A percentile compares a stretch with the other conserved stretches of the same genome.
These are phyloP conservation scores for Adenanthera pavonina DNA, from an alignment of 306 rosid species.

Conservation along the genomic window DNA sequence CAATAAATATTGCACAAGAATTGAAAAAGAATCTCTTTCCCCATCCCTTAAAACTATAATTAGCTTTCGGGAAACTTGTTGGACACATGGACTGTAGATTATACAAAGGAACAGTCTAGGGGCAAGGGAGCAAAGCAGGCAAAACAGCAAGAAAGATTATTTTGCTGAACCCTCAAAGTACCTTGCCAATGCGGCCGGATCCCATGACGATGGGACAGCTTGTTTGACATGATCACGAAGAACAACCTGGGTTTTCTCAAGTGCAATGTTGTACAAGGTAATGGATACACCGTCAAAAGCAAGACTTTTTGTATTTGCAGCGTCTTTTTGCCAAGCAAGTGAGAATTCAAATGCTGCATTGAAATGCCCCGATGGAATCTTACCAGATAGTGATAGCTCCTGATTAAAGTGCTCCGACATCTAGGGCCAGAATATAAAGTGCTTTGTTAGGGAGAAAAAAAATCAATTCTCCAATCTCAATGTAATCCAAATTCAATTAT, in stretches of 20 bases:
- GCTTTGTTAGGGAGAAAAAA: conserved; percentile 3
- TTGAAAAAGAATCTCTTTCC: not conserved
- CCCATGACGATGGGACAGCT: conserved; percentile 89
- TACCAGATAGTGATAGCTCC: conserved; percentile 76
- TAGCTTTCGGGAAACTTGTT: conserved; percentile 16
- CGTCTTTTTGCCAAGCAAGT: conserved; percentile 85
- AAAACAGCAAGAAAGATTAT: not conserved
- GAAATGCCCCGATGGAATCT: conserved; percentile 88
- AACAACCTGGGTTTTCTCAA: conserved; percentile 68
- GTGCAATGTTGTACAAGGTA: conserved; percentile 70
- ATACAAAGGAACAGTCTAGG: not conserved
- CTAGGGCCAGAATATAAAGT: conserved; percentile 41
- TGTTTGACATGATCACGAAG: conserved; percentile 71
- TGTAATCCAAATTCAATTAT: not conserved
- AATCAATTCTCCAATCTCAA: not conserved
- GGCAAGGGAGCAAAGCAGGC: not conserved
- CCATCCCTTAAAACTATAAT: not conserved
- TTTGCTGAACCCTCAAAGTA: conserved; percentile 39
- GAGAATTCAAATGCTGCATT: conserved; percentile 73
- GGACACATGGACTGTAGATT: conserved; percentile 9
- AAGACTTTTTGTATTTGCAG: conserved; percentile 78
- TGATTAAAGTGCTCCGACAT: conserved; percentile 93
- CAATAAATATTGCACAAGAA: not conserved
- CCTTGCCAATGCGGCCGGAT: conserved; percentile 86
- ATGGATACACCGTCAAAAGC: conserved; percentile 79